Conservation (phyloP, 768 basidiomycete genomes). For the Mycena rosella region DNA sequence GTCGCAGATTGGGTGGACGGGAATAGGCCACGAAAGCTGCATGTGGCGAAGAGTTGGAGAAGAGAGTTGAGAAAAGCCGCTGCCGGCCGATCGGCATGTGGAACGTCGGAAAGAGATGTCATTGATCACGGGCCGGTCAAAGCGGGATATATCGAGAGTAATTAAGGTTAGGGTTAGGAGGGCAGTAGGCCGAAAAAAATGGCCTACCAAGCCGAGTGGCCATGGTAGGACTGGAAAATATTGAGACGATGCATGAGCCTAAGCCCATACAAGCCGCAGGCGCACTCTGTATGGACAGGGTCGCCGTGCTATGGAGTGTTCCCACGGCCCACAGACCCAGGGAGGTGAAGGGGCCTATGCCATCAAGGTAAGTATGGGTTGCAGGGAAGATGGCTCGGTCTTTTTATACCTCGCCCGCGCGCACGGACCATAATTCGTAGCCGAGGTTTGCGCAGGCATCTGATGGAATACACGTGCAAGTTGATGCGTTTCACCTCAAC, state of each 20-base stretch:
- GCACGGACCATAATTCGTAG: neutral
- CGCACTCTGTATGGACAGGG: slow-evolving; percentile 74
- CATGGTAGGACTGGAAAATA: slow-evolving; percentile 82
- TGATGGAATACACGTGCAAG: neutral
- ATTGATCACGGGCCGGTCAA: neutral
- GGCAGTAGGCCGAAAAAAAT: no score
- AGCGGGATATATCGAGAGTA: neutral
- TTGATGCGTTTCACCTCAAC: neutral
- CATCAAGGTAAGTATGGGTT: slow-evolving; percentile 40
- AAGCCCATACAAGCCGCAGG: slow-evolving; percentile 74
- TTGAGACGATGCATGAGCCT: slow-evolving; percentile 84
- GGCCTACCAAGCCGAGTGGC: slow-evolving; percentile 59
- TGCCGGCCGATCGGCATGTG: no score
- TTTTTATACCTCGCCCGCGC: neutral
- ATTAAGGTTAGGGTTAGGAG: slow-evolving; percentile 6
- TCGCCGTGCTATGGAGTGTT: slow-evolving; percentile 75
- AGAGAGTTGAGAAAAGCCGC: no score
- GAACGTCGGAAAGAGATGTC: no score
- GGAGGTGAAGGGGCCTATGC: slow-evolving; percentile 36
- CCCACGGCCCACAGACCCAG: slow-evolving; percentile 37
- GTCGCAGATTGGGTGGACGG: no score
- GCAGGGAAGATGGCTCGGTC: neutral
- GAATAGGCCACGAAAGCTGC: no score
- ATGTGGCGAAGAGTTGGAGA: no score
- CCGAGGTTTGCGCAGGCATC: neutral